Evolutionary conservation across 2,329 filamentous ascomycete species (phyloP).

Genomic region (Zasmidium cellare): DNA sequence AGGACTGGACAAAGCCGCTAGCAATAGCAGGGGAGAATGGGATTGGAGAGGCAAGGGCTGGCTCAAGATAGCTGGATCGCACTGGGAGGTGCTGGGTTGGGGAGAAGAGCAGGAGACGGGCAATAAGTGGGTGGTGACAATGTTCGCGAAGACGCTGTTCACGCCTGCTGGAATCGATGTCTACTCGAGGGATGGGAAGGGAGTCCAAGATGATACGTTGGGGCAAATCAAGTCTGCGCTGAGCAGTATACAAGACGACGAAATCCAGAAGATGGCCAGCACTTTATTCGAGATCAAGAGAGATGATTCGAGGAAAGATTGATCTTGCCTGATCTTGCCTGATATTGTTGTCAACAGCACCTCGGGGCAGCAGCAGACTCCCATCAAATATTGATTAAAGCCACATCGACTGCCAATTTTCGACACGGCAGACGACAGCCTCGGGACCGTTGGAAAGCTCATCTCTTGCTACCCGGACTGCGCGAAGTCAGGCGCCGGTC

Average conservation of each 20-base stretch:
- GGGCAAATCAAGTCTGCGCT: conserved; percentile 58
- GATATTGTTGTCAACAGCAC: no score
- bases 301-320: conserved; percentile 30
- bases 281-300: conserved; percentile 50
- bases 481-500: not conserved
- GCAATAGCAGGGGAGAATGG: conserved; percentile 51
- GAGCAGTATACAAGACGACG: conserved; percentile 49
- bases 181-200: conserved; percentile 65
- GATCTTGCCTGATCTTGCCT: not conserved
- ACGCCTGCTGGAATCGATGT: conserved; percentile 80
- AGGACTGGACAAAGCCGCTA: conserved; percentile 62
- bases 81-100: conserved; percentile 82
- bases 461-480: no score
- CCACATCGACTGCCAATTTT: not conserved
- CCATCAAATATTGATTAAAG: not conserved
- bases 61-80: conserved; percentile 69
- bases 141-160: conserved; percentile 80
- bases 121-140: conserved; percentile 73
- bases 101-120: conserved; percentile 53
- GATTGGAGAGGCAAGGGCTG: conserved; percentile 77
- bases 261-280: conserved; percentile 55
- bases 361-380: no score
- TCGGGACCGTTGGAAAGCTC: not conserved
- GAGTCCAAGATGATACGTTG: conserved; percentile 60
- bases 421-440: not conserved